Evolutionary conservation across 305 asterid genomes (phyloP).

Genomic region (Plantago rigida): DNA sequence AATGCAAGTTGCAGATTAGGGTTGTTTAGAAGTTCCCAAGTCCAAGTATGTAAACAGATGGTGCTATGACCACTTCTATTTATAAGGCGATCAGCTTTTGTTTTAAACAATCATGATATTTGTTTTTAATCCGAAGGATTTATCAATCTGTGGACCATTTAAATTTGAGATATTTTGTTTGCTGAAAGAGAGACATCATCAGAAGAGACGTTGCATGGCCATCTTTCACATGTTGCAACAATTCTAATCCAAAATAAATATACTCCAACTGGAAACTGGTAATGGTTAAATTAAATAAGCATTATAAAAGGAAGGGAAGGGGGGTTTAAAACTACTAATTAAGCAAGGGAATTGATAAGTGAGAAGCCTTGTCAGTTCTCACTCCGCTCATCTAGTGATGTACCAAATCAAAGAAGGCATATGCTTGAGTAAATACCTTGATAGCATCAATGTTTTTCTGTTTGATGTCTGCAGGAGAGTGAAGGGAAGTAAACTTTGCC

Average conservation of each 20-base stretch:
- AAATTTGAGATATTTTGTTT: background rate
- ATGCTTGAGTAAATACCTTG: constrained; percentile 50
- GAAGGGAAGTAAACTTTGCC: constrained; percentile 95
- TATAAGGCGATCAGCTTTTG: background rate
- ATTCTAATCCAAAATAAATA: background rate
- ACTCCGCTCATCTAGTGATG: background rate
- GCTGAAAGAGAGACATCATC: background rate
- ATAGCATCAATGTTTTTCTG: constrained; percentile 92
- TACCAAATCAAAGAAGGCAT: constrained; percentile 8
- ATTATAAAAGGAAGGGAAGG: too few species aligned
- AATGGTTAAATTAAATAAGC: too few species aligned
- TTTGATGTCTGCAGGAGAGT: constrained; percentile 95
- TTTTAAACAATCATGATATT: background rate
- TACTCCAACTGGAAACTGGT: too few species aligned
- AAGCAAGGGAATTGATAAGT: too few species aligned
- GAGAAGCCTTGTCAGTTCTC: too few species aligned
- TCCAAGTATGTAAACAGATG: constrained; percentile 3
- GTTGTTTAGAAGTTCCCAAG: constrained; percentile 18
- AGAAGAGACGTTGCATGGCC: background rate
- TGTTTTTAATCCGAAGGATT: background rate
- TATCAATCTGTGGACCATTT: background rate
- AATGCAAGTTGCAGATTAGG: constrained; percentile 26
- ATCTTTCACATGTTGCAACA: background rate
- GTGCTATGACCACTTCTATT: constrained; percentile 2
- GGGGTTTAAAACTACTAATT: too few species aligned